phyloP scores from a whole-genome alignment of 768 basidiomycete genomes.

The Lactifluus pinguis region DNA sequence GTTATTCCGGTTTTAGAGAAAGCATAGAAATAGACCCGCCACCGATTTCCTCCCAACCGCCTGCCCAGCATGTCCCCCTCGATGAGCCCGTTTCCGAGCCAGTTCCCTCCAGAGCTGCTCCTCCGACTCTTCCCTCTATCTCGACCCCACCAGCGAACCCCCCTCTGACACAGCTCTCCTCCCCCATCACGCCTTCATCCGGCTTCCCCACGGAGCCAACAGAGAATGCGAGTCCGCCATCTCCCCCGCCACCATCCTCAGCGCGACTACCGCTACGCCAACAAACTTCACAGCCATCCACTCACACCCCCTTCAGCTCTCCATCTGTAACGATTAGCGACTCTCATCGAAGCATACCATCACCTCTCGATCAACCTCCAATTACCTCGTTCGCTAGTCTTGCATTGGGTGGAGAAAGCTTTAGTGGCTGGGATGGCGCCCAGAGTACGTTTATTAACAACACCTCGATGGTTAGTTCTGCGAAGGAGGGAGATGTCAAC shows the following conservation, averaged over 20 bases:
- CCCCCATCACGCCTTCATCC: conserved; percentile 11
- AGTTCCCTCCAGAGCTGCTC: background rate
- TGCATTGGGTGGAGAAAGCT: conserved; percentile 38
- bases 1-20: conserved; percentile 47
- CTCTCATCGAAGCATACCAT: conserved; percentile 18
- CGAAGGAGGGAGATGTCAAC: background rate
- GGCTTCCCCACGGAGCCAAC: background rate
- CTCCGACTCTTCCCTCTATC: conserved; percentile 21
- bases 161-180: background rate
- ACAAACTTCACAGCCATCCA: conserved; percentile 11
- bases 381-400: conserved; percentile 35
- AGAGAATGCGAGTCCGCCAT: conserved; percentile 13
- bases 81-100: conserved; percentile 7
- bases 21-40: conserved; percentile 26
- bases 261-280: conserved; percentile 18
- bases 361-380: conserved; percentile 26
- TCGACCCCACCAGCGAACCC: conserved; percentile 5
- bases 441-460: conserved; percentile 22
- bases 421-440: conserved; percentile 42
- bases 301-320: background rate
- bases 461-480: conserved; percentile 22
- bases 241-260: conserved; percentile 13
- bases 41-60: conserved; percentile 16
- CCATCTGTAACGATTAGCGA: conserved; percentile 4
- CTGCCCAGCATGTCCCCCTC: conserved; percentile 20